Evolutionary conservation across 1,284 basidiomycete species (phyloP).

Genomic region (Boletus subluridellus): DNA sequence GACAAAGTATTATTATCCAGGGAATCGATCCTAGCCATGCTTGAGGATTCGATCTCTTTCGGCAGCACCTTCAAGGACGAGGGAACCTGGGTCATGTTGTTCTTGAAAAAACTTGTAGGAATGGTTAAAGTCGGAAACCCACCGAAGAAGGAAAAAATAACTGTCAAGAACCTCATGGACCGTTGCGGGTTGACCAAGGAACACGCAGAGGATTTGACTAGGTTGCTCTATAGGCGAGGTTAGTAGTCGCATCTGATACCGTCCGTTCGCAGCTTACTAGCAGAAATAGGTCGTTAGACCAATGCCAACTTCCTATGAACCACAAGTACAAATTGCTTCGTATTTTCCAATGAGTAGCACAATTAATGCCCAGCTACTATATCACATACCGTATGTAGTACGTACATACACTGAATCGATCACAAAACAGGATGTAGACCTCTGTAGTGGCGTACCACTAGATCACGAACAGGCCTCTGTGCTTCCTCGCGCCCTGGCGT

Average conservation of each 20-base stretch:
- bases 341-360: not conserved
- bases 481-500: constrained; percentile 16
- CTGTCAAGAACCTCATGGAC: constrained; percentile 6
- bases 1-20: constrained; percentile 18
- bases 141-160: constrained; percentile 14
- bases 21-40: constrained; percentile 17
- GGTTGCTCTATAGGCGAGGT: constrained; percentile 12
- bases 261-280: constrained; percentile 1
- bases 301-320: not conserved
- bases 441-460: constrained; percentile 21
- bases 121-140: constrained; percentile 16
- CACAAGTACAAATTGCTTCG: not conserved
- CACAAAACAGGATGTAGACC: constrained; percentile 4
- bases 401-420: not conserved
- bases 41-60: constrained; percentile 24
- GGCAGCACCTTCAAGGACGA: constrained; percentile 21
- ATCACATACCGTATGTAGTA: not conserved
- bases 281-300: not conserved
- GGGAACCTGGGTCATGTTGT: constrained; percentile 24
- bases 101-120: constrained; percentile 22
- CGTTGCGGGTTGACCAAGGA: constrained; percentile 21
- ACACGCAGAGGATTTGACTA: constrained; percentile 23
- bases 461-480: constrained; percentile 14
- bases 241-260: not conserved
- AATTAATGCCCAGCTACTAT: not conserved